A percentile compares a stretch with the other conserved stretches of the same genome.
Conservation (phyloP, 2,329 filamentous ascomycete genomes). For the Stylonectria norvegica region DNA sequence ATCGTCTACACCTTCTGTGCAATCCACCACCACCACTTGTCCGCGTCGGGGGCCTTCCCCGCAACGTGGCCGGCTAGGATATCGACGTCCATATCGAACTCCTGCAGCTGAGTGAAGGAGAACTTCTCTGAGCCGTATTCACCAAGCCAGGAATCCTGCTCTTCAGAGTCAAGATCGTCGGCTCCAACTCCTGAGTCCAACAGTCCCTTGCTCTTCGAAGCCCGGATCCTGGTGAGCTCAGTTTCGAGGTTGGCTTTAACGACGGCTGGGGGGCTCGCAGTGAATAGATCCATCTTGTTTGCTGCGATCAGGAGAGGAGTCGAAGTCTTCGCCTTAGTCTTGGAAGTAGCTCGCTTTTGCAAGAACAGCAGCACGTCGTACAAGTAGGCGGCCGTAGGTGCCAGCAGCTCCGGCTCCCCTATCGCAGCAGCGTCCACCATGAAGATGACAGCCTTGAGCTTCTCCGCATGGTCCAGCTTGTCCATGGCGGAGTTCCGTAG, state of each 20-base stretch:
- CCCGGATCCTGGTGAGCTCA: slow-evolving; percentile 76
- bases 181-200: slow-evolving; percentile 74
- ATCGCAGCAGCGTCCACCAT: slow-evolving; percentile 80
- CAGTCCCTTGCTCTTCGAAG: slow-evolving; percentile 74
- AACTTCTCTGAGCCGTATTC: slow-evolving; percentile 76
- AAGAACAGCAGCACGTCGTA: slow-evolving; percentile 83
- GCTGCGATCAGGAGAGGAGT: slow-evolving; percentile 81
- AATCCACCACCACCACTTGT: slow-evolving; percentile 91
- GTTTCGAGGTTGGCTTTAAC: slow-evolving; percentile 73
- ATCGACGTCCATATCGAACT: slow-evolving; percentile 75
- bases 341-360: slow-evolving; percentile 64
- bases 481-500: slow-evolving; percentile 68
- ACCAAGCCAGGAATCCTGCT: slow-evolving; percentile 81
- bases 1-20: slow-evolving; percentile 57
- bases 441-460: slow-evolving; percentile 74
- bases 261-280: slow-evolving; percentile 74
- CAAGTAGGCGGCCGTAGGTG: slow-evolving; percentile 76
- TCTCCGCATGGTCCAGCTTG: slow-evolving; percentile 41
- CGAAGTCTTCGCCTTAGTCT: slow-evolving; percentile 33
- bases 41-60: slow-evolving; percentile 65
- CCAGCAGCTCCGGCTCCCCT: slow-evolving; percentile 56
- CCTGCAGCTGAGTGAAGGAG: slow-evolving; percentile 75
- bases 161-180: slow-evolving; percentile 59
- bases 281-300: slow-evolving; percentile 96
- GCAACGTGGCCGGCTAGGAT: slow-evolving; percentile 71